phyloP scores from a whole-genome alignment of 768 basidiomycete genomes.

The Tubosaeta sp. region DNA sequence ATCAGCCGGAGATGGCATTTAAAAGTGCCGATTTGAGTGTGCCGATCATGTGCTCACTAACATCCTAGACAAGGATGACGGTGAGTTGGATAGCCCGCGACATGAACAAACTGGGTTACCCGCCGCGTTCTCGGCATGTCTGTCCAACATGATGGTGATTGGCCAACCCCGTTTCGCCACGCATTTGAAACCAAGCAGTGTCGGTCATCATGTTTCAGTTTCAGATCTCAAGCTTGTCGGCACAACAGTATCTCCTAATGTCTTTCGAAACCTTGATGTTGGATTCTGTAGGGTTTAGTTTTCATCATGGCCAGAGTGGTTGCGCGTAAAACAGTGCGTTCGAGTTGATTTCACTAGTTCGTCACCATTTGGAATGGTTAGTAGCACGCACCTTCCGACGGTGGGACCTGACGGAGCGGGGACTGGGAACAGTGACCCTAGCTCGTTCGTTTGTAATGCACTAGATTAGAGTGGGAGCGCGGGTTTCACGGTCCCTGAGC shows the following conservation, averaged over 20 bases:
- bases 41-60: neutral
- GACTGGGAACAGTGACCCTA: neutral
- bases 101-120: neutral
- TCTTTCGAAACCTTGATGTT: neutral
- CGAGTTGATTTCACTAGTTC: neutral
- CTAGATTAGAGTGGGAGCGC: neutral
- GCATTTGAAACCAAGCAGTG: neutral
- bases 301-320: neutral
- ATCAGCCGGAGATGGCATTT: slow-evolving; percentile 2
- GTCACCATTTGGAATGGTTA: neutral
- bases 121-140: neutral
- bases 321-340: neutral
- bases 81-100: neutral
- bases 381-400: no score
- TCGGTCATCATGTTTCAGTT: neutral
- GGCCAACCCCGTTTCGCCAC: neutral
- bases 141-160: no score
- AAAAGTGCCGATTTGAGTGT: neutral
- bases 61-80: neutral
- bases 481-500: neutral
- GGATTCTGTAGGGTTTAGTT: neutral
- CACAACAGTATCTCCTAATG: neutral
- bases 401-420: neutral
- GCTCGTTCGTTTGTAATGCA: neutral
- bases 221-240: neutral